Evolutionary conservation across 306 rosid species (phyloP), one percentile per base, ranked within the genome.

Genomic region (Ceratonia siliqua): DNA sequence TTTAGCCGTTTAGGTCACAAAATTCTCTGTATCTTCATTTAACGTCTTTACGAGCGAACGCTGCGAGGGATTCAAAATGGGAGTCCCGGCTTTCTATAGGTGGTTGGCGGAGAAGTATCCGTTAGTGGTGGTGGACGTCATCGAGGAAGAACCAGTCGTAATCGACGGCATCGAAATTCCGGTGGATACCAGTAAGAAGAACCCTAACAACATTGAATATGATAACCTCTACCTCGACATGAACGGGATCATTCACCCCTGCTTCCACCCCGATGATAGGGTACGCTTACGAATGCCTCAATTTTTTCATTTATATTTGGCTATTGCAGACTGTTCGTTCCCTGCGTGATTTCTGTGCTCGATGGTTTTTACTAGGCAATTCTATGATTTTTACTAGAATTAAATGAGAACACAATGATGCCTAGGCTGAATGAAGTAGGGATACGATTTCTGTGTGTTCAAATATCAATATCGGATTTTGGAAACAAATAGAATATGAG

Each of bases 91-190:
- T 43, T 95, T 95, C 83, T 95, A 92, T 8, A 74, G 93, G 32
- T 95, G 99, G 99, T 76, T 95, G 21, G 99, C 99, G 54, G 98
- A 95, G 92, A 95, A 95, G 81, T 92, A 92, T 56, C 93, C 96
- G 15, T 46, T 92, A 77, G 93, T 95, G 62, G 71, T 95, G 53
- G 96, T 79, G 57, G 99, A 95, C 7, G 96, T 83, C 6, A 65
- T 95, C 13, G 99, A 95, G 78, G 98, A 95, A 75, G 97, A 90
- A 27, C 84, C 99, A 0, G 98, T 95, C 3, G 98, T 71, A 0
- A 92, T 95, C 50, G 98, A 95, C 0, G 92, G 87, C 39, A 58
- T 90, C 41, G 14, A 78, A 76, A 92, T 95, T 64, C 99, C 99
- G 0, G 90, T 95, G 1, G 99, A 95, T 39, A 86, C 96, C 22